A percentile compares a stretch with the other conserved stretches of the same genome.
Evolutionary conservation across 176 grass and related monocot genomes (phyloP).

Genomic region (Oryza australiensis): DNA sequence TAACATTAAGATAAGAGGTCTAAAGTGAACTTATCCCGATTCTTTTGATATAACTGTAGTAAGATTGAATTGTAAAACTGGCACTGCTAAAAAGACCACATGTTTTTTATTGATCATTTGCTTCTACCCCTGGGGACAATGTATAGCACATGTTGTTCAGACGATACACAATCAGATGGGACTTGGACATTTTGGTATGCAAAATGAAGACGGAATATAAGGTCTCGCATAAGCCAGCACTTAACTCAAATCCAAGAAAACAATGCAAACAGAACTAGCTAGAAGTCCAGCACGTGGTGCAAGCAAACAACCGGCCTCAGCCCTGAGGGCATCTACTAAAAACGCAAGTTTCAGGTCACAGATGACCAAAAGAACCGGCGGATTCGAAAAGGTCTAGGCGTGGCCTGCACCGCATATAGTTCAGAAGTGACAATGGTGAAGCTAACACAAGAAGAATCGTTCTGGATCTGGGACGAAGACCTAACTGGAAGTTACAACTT

Average conservation of each 20-base stretch:
- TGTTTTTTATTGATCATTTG: no score
- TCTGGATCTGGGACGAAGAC: background rate
- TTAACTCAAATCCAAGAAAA: background rate
- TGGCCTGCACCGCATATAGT: background rate
- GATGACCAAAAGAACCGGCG: background rate
- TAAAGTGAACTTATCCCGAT: no score
- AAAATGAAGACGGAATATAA: background rate
- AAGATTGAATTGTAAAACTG: no score
- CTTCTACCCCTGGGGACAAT: no score
- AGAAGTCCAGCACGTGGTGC: background rate
- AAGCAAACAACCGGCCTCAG: background rate
- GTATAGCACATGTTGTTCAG: background rate
- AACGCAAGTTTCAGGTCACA: background rate
- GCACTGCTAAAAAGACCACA: no score
- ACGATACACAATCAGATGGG: no score
- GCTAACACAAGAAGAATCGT: background rate
- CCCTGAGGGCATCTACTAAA: no score
- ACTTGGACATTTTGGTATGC: background rate
- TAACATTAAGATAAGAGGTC: no score
- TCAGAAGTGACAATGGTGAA: background rate
- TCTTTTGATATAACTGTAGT: no score
- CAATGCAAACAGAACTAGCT: no score
- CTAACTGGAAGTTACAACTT: background rate
- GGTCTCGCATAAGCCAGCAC: background rate
- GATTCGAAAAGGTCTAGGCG: background rate